Conservation (phyloP, 108 stramenopile genomes). For the Parietichytrium sp. region DNA sequence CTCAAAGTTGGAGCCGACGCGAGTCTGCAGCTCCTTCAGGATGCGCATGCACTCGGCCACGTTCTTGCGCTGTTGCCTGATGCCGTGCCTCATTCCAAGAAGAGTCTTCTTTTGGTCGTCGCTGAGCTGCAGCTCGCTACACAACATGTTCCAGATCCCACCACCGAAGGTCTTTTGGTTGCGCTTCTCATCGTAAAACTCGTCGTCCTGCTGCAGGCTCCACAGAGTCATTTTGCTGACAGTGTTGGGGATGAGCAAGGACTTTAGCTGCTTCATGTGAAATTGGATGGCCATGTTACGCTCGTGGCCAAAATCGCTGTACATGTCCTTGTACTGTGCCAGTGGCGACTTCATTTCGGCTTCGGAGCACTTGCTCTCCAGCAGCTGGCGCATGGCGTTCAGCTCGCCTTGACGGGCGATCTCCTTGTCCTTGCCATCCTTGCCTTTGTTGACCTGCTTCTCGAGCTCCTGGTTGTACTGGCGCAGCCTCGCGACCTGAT, state of each 20-base stretch:
- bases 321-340: constrained; percentile 22
- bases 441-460: constrained; percentile 19
- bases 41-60: constrained; percentile 36
- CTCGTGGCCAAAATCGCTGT: constrained; percentile 25
- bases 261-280: constrained; percentile 25
- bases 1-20: constrained; percentile 29
- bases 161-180: constrained; percentile 39
- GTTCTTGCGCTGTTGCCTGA: constrained; percentile 31
- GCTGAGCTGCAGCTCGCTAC: background rate
- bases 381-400: constrained; percentile 15
- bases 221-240: constrained; percentile 39
- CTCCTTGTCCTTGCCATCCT: constrained; percentile 36
- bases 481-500: background rate
- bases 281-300: constrained; percentile 12
- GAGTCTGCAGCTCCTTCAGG: constrained; percentile 18
- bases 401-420: constrained; percentile 16
- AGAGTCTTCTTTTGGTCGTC: constrained; percentile 34
- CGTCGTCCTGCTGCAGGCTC: constrained; percentile 29
- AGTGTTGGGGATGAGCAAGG: constrained; percentile 31
- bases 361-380: background rate
- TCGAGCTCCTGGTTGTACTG: constrained; percentile 32
- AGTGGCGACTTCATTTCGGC: constrained; percentile 1
- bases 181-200: constrained; percentile 36
- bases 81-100: background rate
- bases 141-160: constrained; percentile 38